Conservation (phyloP, 176 grass and related monocot genomes). For the Juncus inflexus region DNA sequence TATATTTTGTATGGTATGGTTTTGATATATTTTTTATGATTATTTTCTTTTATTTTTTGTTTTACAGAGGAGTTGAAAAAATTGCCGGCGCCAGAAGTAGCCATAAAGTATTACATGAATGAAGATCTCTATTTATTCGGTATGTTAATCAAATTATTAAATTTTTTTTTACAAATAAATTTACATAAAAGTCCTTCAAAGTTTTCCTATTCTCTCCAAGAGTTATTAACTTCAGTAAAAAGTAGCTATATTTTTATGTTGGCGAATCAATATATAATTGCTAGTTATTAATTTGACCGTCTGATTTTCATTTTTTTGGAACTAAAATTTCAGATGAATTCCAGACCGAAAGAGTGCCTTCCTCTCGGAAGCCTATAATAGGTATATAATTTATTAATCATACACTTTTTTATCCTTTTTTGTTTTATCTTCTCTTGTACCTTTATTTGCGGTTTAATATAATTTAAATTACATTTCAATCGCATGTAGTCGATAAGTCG, state of each 20-base stretch:
- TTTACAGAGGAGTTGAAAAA: constrained; percentile 70
- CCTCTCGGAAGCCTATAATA: constrained; percentile 74
- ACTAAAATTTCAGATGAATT: constrained; percentile 63
- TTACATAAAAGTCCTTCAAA: constrained; percentile 8
- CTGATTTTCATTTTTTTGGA: too few species aligned
- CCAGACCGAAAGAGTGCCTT: constrained; percentile 65
- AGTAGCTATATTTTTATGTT: too few species aligned
- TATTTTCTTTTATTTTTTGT: constrained; percentile 25
- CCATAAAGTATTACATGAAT: constrained; percentile 81
- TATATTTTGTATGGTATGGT: constrained; percentile 10
- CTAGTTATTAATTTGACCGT: too few species aligned
- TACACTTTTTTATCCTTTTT: too few species aligned
- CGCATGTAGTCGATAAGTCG: too few species aligned
- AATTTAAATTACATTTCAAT: background rate
- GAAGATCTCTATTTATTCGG: constrained; percentile 94
- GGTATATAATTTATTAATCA: constrained; percentile 33
- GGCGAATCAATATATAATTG: too few species aligned
- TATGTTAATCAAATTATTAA: constrained; percentile 19
- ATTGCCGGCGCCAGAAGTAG: constrained; percentile 60
- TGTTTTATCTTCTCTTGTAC: background rate
- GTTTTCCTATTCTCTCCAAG: background rate
- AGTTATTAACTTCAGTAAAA: too few species aligned
- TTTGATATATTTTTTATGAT: constrained; percentile 1
- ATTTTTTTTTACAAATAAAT: background rate
- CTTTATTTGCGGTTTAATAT: background rate